phyloP scores from a whole-genome alignment of 768 basidiomycete genomes.

The Boletus rubescentipes region DNA sequence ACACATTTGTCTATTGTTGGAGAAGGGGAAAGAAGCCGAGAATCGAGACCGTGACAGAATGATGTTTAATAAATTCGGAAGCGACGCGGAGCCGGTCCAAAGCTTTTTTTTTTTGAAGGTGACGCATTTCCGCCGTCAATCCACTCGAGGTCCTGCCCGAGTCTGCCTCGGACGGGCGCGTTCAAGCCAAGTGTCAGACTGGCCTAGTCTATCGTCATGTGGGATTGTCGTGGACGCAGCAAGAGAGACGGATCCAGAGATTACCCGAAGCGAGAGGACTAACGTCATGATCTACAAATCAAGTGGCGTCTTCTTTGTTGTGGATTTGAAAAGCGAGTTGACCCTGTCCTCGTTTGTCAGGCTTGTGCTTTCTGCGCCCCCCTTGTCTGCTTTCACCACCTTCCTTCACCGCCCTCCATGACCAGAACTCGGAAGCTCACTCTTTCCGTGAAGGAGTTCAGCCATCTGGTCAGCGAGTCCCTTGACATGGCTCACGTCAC shows the following conservation, averaged over 20 bases:
- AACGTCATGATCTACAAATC: slow-evolving; percentile 14
- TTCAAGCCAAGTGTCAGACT: no score
- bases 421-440: slow-evolving; percentile 28
- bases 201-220: not conserved
- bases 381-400: slow-evolving; percentile 1
- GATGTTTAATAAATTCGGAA: not conserved
- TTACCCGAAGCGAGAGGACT: no score
- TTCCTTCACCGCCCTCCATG: slow-evolving; percentile 15
- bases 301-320: not conserved
- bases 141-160: no score
- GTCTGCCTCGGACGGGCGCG: not conserved
- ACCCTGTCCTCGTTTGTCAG: slow-evolving; percentile 21
- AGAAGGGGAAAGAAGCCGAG: no score
- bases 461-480: slow-evolving; percentile 35
- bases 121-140: not conserved
- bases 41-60: not conserved
- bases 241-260: not conserved
- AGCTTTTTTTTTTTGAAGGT: not conserved
- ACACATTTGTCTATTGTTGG: not conserved
- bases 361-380: not conserved
- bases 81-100: not conserved
- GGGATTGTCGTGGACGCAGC: not conserved
- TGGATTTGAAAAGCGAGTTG: slow-evolving; percentile 7
- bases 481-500: slow-evolving; percentile 19
- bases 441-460: slow-evolving; percentile 33